A percentile compares a stretch with the other conserved stretches of the same genome.
Conservation (phyloP, 495 filamentous ascomycete genomes). For the Aspergillus kassunensis region DNA sequence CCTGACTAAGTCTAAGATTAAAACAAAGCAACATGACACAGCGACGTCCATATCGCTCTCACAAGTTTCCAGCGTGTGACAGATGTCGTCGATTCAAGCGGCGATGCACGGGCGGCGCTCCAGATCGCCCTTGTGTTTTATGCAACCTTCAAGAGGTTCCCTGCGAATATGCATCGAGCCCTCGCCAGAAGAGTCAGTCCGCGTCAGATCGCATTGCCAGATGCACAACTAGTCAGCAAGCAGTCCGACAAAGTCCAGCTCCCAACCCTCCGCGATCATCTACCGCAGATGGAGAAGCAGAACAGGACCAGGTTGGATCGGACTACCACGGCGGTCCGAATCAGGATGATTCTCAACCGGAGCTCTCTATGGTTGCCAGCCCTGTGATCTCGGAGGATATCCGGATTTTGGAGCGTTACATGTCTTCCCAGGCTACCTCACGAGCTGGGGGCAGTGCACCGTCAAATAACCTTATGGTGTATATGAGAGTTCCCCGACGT, state of each 20-base stretch:
- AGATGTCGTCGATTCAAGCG: constrained; percentile 28
- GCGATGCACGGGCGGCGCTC: constrained; percentile 21
- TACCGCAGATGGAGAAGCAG: constrained; percentile 10
- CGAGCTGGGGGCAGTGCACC: background rate
- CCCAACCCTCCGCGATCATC: background rate
- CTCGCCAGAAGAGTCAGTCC: background rate
- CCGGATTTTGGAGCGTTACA: constrained; percentile 24
- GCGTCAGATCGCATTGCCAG: background rate
- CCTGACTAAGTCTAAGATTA: background rate
- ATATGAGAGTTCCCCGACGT: constrained; percentile 19
- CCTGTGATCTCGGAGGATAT: constrained; percentile 29
- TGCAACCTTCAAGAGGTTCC: constrained; percentile 22
- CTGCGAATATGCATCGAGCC: constrained; percentile 8
- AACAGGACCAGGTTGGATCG: background rate
- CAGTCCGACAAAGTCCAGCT: background rate
- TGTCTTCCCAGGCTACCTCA: constrained; percentile 19
- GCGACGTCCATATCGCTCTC: constrained; percentile 28
- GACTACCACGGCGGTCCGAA: constrained; percentile 13
- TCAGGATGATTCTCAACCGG: background rate
- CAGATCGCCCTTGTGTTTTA: constrained; percentile 22
- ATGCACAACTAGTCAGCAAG: background rate
- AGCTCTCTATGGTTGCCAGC: constrained; percentile 20
- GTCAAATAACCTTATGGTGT: constrained; percentile 17
- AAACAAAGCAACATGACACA: too few species aligned
- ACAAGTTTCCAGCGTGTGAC: constrained; percentile 30